phyloP scores from a whole-genome alignment of 2,329 filamentous ascomycete genomes.

The Fonsecaea monophora region DNA sequence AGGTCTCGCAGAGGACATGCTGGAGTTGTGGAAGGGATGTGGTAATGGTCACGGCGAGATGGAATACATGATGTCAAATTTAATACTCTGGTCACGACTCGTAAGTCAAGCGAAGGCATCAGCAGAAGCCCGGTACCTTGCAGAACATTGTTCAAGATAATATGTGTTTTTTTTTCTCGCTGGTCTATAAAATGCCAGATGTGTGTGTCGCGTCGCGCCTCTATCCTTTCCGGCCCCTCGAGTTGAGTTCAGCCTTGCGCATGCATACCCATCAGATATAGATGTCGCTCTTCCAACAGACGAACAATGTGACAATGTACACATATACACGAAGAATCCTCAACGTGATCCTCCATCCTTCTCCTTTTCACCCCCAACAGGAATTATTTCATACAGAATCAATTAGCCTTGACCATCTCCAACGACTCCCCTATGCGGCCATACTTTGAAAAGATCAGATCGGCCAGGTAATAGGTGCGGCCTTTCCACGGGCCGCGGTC shows the following conservation, averaged over 20 bases:
- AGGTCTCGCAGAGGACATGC: background rate
- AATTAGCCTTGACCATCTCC: background rate
- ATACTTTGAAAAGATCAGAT: slow-evolving; percentile 29
- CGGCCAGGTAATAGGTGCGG: slow-evolving; percentile 47
- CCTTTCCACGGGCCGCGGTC: slow-evolving; percentile 49
- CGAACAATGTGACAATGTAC: no score
- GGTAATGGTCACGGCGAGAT: background rate
- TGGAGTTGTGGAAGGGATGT: background rate
- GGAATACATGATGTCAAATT: background rate
- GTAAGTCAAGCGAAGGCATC: background rate
- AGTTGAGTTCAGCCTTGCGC: no score
- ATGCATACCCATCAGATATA: no score
- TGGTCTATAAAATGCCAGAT: background rate
- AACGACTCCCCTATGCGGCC: background rate
- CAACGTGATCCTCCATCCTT: no score
- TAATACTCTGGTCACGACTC: background rate
- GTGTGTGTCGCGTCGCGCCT: background rate
- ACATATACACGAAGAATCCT: no score
- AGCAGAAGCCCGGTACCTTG: background rate
- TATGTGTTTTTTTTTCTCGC: background rate
- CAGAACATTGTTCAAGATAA: background rate
- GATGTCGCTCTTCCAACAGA: no score
- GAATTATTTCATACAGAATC: background rate
- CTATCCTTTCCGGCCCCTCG: background rate
- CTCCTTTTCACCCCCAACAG: background rate